Base-by-base conservation (phyloP, 1,284 basidiomycete species). In the Pisolithus thermaeus region DNA sequence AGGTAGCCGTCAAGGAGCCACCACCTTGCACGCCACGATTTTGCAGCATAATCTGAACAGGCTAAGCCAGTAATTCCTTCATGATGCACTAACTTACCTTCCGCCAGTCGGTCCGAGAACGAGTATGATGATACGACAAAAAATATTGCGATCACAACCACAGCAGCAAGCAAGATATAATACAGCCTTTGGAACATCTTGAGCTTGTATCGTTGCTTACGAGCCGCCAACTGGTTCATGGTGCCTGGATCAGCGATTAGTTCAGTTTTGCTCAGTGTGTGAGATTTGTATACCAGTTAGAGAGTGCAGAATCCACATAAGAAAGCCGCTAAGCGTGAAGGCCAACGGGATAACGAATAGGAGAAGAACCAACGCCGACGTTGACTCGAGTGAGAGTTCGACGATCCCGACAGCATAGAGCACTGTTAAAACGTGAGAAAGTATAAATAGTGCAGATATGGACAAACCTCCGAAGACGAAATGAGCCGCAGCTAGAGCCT, bases 1-100 rank as follows among this genome's bases (percentile, higher is more conserved):
- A 98, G 78, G 78, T 92, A 97, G n/a, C 94, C 97, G 62, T 99
- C 97, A 41, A 99, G 78, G 14, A 99, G 73, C 81, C 94, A 92
- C 97, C 97, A 99, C 47, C 95, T 83, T 49, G 84, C 81, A 57
- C 80, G 81, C 96, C 96, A 99, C n/a, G 92, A 90, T 56, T 87
- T 86, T 2, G 95, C 90, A 7, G 91, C 88, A 64, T 96, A 98
- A 64, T 96, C 92, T 92, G 54, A 11, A 41, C 14, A 20, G 28
- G 40, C 40, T 49, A 39, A 22, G 50, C 47, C 28, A 20, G 41
- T 30, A 35, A 50, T 40, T 5, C 30, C 3, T 22, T 47, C 7
- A 20, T 27, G 27, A 22, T 45, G 9, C n/a, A 47, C 45, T 37
- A 46, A 52, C 70, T 32, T 48, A 90, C 90, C 90, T 79, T 97